Evolutionary conservation across 1,139 yeast species (phyloP).

Genomic region (Blastobotrys persicus): DNA sequence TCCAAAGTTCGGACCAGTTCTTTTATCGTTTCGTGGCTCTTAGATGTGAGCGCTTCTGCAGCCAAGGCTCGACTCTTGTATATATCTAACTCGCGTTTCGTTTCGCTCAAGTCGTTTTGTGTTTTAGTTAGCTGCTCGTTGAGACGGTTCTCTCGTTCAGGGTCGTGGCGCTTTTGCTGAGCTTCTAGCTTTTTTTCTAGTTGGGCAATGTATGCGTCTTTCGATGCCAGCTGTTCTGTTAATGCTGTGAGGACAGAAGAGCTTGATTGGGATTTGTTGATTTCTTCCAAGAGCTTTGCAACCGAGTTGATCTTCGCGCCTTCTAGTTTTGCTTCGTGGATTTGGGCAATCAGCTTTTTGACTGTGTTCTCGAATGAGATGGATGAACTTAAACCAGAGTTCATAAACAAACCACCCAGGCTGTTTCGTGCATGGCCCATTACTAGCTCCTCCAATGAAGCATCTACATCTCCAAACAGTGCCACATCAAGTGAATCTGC

Average conservation of each 20-base stretch:
- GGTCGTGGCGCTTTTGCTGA: constrained; percentile 1
- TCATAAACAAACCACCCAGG: constrained; percentile 61
- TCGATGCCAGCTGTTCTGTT: constrained; percentile 25
- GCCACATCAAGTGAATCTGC: constrained; percentile 60
- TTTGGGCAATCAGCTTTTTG: constrained; percentile 46
- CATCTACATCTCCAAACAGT: constrained; percentile 72
- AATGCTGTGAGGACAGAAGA: constrained; percentile 20
- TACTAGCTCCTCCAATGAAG: constrained; percentile 58
- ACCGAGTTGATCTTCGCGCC: constrained; percentile 45
- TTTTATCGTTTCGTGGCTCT: constrained; percentile 22
- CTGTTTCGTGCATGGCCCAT: constrained; percentile 55
- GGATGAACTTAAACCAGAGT: constrained; percentile 57
- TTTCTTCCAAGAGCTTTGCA: constrained; percentile 39
- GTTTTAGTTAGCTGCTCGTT: constrained; percentile 12
- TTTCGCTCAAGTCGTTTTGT: constrained; percentile 19
- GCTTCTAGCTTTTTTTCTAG: constrained; percentile 19
- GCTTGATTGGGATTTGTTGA: constrained; percentile 26
- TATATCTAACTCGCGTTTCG: constrained; percentile 19
- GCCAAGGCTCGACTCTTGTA: constrained; percentile 22
- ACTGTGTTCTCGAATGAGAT: constrained; percentile 51
- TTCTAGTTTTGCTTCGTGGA: constrained; percentile 47
- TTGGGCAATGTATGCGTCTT: constrained; percentile 27
- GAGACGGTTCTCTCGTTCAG: constrained; percentile 3
- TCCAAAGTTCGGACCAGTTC: constrained; percentile 23
- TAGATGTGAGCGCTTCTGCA: constrained; percentile 25